A percentile compares a stretch with the other conserved stretches of the same genome.
These are phyloP conservation scores for Zangia roseola DNA, from an alignment of 768 basidiomycete genomes.

Conservation along the genomic window DNA sequence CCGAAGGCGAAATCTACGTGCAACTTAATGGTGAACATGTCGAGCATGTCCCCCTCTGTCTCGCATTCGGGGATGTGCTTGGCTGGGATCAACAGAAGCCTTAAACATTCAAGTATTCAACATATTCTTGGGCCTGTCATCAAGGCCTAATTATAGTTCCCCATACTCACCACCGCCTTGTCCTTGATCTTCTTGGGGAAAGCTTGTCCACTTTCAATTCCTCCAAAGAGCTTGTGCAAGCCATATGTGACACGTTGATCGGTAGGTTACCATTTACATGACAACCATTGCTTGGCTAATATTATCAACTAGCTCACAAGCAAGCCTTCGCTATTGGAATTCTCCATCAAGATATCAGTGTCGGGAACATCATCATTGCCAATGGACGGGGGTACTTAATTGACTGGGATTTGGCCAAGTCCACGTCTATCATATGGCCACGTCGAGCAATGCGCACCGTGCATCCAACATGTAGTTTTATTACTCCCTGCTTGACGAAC, in stretches of 20 bases:
- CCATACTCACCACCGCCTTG: neutral
- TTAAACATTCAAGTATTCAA: neutral
- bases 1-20: no score
- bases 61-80: neutral
- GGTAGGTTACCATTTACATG: neutral
- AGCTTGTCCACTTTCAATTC: neutral
- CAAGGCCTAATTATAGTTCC: no score
- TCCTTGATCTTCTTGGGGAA: neutral
- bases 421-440: neutral
- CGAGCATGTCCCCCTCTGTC: no score
- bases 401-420: conserved; percentile 27
- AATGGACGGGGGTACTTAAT: conserved; percentile 18
- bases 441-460: neutral
- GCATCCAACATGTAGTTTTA: neutral
- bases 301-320: conserved; percentile 12
- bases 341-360: conserved; percentile 16
- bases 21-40: no score
- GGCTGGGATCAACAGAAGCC: conserved; percentile 6
- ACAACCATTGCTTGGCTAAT: no score
- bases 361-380: conserved; percentile 17
- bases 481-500: neutral
- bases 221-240: conserved; percentile 13
- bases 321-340: neutral
- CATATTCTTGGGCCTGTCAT: no score
- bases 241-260: conserved; percentile 16